Conservation (phyloP, 2,329 filamentous ascomycete species). For the Cytospora piceicola region DNA sequence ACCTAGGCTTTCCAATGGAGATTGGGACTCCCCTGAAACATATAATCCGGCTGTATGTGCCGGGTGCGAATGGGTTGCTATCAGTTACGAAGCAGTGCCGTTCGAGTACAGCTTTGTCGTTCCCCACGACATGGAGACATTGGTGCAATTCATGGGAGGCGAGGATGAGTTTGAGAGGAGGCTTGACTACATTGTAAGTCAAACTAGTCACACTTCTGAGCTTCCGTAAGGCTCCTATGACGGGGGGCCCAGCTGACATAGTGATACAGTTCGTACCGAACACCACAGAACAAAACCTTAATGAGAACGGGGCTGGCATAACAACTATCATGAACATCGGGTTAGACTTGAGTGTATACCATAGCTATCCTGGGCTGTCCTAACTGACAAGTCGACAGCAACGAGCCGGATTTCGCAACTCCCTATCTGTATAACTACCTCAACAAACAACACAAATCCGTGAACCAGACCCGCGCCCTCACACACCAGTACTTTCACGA, state of each 20-base stretch:
- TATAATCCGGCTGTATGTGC: conserved; percentile 57
- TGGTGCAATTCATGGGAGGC: conserved; percentile 59
- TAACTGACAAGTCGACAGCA: conserved; percentile 55
- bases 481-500: conserved; percentile 67
- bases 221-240: conserved; percentile 46
- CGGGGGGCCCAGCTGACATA: neutral
- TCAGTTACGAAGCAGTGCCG: conserved; percentile 53
- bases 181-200: conserved; percentile 42
- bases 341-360: conserved; percentile 16
- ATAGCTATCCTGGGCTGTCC: conserved; percentile 49
- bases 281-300: conserved; percentile 32
- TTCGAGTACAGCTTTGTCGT: conserved; percentile 60
- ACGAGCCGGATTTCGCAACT: conserved; percentile 63
- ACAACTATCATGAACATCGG: conserved; percentile 35
- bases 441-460: conserved; percentile 62
- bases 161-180: conserved; percentile 53
- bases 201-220: conserved; percentile 45
- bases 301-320: conserved; percentile 32
- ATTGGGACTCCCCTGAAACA: conserved; percentile 41
- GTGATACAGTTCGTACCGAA: conserved; percentile 32
- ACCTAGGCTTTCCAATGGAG: conserved; percentile 54
- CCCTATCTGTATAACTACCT: conserved; percentile 73
- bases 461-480: conserved; percentile 62
- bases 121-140: conserved; percentile 59
- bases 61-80: conserved; percentile 59